Evolutionary conservation across 371 early-diverging fungal species (phyloP), one percentile per base, ranked within the genome.

Genomic region (Batrachochytrium dendrobatidis): DNA sequence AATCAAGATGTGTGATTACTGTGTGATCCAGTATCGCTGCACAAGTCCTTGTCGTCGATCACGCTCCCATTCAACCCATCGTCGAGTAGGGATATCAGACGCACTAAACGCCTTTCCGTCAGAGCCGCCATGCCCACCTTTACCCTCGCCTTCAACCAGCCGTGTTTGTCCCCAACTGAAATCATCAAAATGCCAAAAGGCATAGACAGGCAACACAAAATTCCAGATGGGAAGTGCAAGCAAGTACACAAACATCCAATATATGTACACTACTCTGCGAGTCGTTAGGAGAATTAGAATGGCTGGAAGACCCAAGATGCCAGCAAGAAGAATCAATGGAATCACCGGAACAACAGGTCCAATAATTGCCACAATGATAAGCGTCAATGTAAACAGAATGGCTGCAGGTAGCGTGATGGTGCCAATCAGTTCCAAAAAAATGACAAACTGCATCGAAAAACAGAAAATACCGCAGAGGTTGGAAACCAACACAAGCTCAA

Each of bases 151-250:
- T 1, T 83, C 85, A 1, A 92, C 86, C 46, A 87, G 85, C 49
- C 98, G 81, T 0, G 99, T 99, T 65, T 94, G 87, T 2, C 99
- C 99, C 99, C 98, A 99, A 0, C 87, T 84, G 68, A 98, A 96
- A 65, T 99, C 98, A 69, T 99, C 99, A 76, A 98, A 95, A 70
- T 95, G 92, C 99, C 99, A 99, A 76, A 89, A 99, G 34, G 97
- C 87, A 72, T 98, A 99, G 3, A 89, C 66, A 2, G 99, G 99
- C 44, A 99, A 84, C n/a, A 93, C 81, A 69, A 93, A 88, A 68
- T 91, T 92, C 90, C 96, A 99, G 12, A 99, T 82, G 0, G 98
- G 98, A 24, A 97, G 77, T 3, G 92, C 88, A 20, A 90, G 34
- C n/a, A 99, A 71, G 65, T 95, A 98, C 52, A 97, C 82, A 30